Percentiles rank a stretch among this genome's conserved stretches.
These are phyloP conservation scores for Pichia sp. DNA, from an alignment of 1,139 yeast genomes.

Conservation along the genomic window DNA sequence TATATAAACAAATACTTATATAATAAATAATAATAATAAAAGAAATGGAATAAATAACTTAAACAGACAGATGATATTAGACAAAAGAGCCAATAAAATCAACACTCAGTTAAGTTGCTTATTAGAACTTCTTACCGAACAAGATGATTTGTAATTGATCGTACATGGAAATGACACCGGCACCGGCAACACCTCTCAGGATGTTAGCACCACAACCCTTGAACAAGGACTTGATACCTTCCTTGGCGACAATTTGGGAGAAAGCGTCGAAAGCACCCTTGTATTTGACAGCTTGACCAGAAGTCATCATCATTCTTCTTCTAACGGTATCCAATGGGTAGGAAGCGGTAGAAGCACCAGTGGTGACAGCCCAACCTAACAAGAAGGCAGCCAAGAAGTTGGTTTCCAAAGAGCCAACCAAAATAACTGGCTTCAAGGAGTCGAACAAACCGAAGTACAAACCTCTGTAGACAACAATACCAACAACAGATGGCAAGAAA, in stretches of 20 bases:
- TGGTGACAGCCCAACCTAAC: conserved; percentile 76
- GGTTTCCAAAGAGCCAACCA: conserved; percentile 69
- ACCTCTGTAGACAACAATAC: conserved; percentile 81
- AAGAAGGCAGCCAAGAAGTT: conserved; percentile 69
- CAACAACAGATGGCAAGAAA: conserved; percentile 77
- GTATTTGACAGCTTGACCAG: conserved; percentile 77
- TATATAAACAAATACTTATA: conserved; percentile 13
- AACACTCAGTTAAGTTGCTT: conserved; percentile 24
- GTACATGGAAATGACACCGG: conserved; percentile 78
- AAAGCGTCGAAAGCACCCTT: conserved; percentile 72
- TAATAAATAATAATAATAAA: conserved; percentile 5
- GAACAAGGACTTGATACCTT: conserved; percentile 69
- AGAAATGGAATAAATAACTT: conserved; percentile 5
- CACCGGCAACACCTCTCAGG: conserved; percentile 85
- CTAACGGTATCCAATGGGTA: conserved; percentile 80
- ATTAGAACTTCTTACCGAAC: conserved; percentile 69
- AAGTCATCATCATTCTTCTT: conserved; percentile 88
- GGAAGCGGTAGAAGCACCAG: conserved; percentile 75
- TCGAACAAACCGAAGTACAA: conserved; percentile 78
- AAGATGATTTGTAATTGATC: conserved; percentile 71
- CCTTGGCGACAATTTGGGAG: conserved; percentile 65
- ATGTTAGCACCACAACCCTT: conserved; percentile 88
- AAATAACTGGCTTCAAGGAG: conserved; percentile 70
- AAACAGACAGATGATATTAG: conserved; percentile 1
- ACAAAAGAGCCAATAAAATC: background rate